Conservation (phyloP, 306 rosid genomes). For the Sindora glabra region DNA sequence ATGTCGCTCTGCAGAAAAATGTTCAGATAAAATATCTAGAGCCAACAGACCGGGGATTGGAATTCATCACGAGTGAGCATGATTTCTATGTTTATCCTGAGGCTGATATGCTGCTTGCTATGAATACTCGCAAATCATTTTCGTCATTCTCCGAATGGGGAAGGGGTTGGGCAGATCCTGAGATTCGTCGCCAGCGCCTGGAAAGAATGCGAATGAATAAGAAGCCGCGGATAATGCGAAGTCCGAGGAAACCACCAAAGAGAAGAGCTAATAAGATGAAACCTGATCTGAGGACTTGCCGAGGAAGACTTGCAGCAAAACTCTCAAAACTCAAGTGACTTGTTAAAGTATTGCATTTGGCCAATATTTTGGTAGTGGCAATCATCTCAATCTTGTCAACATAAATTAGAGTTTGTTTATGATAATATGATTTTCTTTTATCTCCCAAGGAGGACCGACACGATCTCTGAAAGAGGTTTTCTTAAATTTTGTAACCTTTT, state of each 20-base stretch:
- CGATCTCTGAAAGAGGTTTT: no score
- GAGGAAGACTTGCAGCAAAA: slow-evolving; percentile 66
- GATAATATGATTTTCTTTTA: no score
- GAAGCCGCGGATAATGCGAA: slow-evolving; percentile 26
- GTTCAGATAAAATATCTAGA: slow-evolving; percentile 71
- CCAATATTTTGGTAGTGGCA: background rate
- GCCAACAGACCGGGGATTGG: slow-evolving; percentile 61
- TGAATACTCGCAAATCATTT: slow-evolving; percentile 34
- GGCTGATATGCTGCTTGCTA: slow-evolving; percentile 77
- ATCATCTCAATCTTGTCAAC: background rate
- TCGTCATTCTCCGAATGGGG: slow-evolving; percentile 85
- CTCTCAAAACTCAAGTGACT: slow-evolving; percentile 28
- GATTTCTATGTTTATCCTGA: slow-evolving; percentile 62
- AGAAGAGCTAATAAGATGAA: slow-evolving; percentile 24
- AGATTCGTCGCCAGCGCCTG: slow-evolving; percentile 77
- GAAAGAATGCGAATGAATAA: slow-evolving; percentile 27
- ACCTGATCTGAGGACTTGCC: slow-evolving; percentile 39
- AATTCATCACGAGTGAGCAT: slow-evolving; percentile 38
- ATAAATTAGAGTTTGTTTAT: background rate
- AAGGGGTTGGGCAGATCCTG: slow-evolving; percentile 94
- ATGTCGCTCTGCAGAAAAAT: slow-evolving; percentile 38
- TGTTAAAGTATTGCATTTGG: background rate
- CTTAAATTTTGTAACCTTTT: no score
- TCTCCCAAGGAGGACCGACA: no score
- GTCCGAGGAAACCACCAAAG: slow-evolving; percentile 25